Evolutionary conservation across 352 stramenopile species (phyloP).

Genomic region (Pythium rhizo-oryzae): DNA sequence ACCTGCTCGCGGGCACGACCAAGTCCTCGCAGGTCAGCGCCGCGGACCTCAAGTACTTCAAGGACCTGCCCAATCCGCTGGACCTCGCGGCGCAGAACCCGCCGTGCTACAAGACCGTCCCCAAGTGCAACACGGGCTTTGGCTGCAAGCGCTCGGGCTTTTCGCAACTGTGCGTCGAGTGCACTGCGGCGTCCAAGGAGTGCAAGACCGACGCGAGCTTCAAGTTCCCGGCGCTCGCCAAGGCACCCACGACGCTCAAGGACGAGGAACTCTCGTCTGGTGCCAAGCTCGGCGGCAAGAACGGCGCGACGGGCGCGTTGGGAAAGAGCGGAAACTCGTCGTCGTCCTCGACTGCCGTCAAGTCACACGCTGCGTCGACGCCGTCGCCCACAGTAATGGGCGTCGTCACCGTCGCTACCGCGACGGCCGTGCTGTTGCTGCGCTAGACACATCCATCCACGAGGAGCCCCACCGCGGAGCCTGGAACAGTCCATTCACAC

Average conservation of each 20-base stretch:
- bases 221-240: slow-evolving; percentile 60
- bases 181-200: slow-evolving; percentile 37
- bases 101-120: slow-evolving; percentile 70
- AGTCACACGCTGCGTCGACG: no score
- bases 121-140: slow-evolving; percentile 44
- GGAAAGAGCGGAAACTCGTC: no score
- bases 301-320: background rate
- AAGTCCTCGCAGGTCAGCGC: slow-evolving; percentile 55
- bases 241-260: slow-evolving; percentile 37
- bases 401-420: no score
- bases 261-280: slow-evolving; percentile 19
- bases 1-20: slow-evolving; percentile 31
- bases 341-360: no score
- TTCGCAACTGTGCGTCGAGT: slow-evolving; percentile 70
- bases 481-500: no score
- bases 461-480: no score
- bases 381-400: no score
- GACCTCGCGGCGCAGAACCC: slow-evolving; percentile 58
- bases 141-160: slow-evolving; percentile 71
- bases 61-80: slow-evolving; percentile 43
- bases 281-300: slow-evolving; percentile 23
- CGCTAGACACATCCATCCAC: no score
- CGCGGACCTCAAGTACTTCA: slow-evolving; percentile 43
- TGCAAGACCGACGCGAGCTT: slow-evolving; percentile 47
- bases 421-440: no score